phyloP scores from a whole-genome alignment of 2,329 filamentous ascomycete genomes.

The Sordariomycetes sp. region DNA sequence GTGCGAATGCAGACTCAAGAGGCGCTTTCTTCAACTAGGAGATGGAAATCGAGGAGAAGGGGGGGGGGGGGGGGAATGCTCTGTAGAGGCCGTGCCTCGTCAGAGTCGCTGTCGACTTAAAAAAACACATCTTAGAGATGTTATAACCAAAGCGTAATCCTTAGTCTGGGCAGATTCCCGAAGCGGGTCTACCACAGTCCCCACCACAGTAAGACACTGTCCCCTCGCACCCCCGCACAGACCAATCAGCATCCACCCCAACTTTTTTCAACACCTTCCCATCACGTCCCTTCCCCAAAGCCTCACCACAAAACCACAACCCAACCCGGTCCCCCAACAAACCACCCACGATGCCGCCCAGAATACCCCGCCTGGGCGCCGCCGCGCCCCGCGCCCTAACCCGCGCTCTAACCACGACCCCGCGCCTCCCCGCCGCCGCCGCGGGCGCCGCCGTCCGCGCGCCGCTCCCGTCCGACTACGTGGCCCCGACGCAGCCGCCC shows the following conservation, averaged over 20 bases:
- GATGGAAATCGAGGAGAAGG: no score
- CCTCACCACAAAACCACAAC: neutral
- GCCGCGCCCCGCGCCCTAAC: neutral
- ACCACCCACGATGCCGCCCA: neutral
- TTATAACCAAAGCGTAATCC: no score
- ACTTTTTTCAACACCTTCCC: neutral
- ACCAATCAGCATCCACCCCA: neutral
- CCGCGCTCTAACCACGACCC: conserved; percentile 15
- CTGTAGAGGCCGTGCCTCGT: no score
- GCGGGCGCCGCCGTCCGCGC: conserved; percentile 13
- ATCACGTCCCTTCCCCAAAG: neutral
- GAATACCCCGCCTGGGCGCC: neutral
- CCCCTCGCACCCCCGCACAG: neutral
- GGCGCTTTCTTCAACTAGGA: no score
- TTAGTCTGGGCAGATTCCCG: no score
- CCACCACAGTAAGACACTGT: neutral
- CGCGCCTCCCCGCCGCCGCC: conserved; percentile 13
- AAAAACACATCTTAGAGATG: no score
- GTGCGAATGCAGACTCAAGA: no score
- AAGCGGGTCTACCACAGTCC: no score
- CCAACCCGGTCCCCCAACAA: neutral
- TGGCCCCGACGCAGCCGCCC: conserved; percentile 67
- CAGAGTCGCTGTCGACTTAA: no score
- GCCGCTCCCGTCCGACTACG: conserved; percentile 31
- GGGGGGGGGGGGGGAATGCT: no score